These are phyloP conservation scores for Phytophthora ramorum DNA, from an alignment of 352 stramenopile species.

Conservation along the genomic window DNA sequence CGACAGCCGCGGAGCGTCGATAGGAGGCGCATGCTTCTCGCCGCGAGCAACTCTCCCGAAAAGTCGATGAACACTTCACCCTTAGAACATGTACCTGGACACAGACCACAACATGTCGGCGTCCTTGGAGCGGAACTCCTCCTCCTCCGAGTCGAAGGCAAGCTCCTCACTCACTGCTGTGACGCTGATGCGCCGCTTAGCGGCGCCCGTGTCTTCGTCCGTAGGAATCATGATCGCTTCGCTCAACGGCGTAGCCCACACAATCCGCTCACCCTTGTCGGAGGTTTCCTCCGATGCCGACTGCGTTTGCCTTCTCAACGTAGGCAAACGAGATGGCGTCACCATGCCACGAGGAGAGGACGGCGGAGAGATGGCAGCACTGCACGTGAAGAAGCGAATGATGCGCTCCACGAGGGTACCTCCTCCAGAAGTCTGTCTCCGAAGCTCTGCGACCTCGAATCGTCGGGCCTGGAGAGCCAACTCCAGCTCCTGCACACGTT, in stretches of 20 bases:
- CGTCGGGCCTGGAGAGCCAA: constrained; percentile 54
- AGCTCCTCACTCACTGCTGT: constrained; percentile 38
- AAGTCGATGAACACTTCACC: constrained; percentile 8
- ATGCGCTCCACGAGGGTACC: constrained; percentile 66
- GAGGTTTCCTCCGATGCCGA: constrained; percentile 38
- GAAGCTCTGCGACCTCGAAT: constrained; percentile 60
- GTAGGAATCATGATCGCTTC: constrained; percentile 41
- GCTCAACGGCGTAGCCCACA: constrained; percentile 43
- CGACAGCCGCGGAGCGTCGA: constrained; percentile 10
- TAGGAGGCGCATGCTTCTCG: constrained; percentile 22
- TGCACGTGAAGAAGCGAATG: constrained; percentile 91
- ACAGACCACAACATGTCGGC: constrained; percentile 64
- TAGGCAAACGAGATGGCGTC: constrained; percentile 34
- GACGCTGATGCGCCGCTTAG: constrained; percentile 39
- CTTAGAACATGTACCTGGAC: constrained; percentile 65
- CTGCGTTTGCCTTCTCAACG: constrained; percentile 39
- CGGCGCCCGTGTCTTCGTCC: constrained; percentile 33
- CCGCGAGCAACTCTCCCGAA: constrained; percentile 19
- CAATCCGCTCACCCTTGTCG: constrained; percentile 37
- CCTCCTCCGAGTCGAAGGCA: constrained; percentile 49
- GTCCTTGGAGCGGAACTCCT: constrained; percentile 65
- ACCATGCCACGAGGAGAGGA: constrained; percentile 49
- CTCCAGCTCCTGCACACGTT: constrained; percentile 70
- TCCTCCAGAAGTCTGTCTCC: constrained; percentile 36
- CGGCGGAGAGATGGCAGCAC: constrained; percentile 52